A percentile compares a stretch with the other conserved stretches of the same genome.
Conservation (phyloP, 202 grass and related monocot genomes). For the Panicum hallii region DNA sequence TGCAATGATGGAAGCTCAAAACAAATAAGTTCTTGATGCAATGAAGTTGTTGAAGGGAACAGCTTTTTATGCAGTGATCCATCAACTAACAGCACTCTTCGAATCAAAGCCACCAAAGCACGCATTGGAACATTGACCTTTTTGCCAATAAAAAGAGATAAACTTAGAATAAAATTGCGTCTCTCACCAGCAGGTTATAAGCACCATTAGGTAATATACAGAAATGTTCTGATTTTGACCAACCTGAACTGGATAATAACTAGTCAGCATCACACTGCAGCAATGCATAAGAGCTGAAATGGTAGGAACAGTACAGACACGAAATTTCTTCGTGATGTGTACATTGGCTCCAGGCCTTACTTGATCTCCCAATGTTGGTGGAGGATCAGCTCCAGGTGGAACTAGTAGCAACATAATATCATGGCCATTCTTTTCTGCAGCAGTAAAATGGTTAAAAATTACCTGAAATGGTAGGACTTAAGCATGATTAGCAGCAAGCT, state of each 20-base stretch:
- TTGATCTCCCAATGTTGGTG: constrained; percentile 59
- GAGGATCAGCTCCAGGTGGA: constrained; percentile 78
- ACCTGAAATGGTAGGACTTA: constrained; percentile 31
- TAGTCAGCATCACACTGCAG: constrained; percentile 81
- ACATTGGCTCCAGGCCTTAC: constrained; percentile 50
- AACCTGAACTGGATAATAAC: constrained; percentile 90
- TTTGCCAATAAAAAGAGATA: constrained; percentile 30
- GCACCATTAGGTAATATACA: constrained; percentile 7
- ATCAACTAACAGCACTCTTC: constrained; percentile 72
- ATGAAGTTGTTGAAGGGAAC: constrained; percentile 80
- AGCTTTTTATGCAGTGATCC: constrained; percentile 68
- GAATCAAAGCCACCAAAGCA: constrained; percentile 68
- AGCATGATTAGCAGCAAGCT: constrained; percentile 30
- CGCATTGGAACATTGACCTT: constrained; percentile 77
- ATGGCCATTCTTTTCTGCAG: constrained; percentile 70
- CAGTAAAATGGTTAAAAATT: constrained; percentile 46
- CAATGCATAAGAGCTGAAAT: constrained; percentile 76
- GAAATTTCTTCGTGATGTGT: constrained; percentile 70
- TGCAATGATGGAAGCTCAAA: constrained; percentile 81
- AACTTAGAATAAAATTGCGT: constrained; percentile 34
- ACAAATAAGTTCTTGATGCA: constrained; percentile 97
- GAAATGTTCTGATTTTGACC: constrained; percentile 32
- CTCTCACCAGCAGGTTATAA: constrained; percentile 15
- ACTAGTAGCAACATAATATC: constrained; percentile 76
- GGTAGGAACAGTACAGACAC: constrained; percentile 59